Base-by-base conservation (phyloP, 2,329 filamentous ascomycete species). In the Chaetoscypha palmicola region DNA sequence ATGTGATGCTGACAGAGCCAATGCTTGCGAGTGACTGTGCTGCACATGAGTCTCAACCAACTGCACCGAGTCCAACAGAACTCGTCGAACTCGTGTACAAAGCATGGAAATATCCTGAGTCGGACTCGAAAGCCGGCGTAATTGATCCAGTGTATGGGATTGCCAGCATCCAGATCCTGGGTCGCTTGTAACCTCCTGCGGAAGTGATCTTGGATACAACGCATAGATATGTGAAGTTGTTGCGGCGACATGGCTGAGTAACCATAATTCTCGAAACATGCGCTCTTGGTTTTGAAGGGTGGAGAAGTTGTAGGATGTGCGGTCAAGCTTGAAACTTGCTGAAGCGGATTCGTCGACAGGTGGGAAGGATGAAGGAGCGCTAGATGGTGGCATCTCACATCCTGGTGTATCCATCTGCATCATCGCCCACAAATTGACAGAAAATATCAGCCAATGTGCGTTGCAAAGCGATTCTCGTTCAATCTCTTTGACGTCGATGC, bases 231-330 rank as follows among this genome's bases (percentile, higher is more conserved):
- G 31, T 7, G 21, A 33, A 9, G 39, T 26, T 19, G 31, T 42
- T 3, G 22, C 31, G 16, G 39, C 20, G 11, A 36, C 31, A 26
- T 42, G 31, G 19, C 39, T 30, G 11, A 42, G 16, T 34, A 42
- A 26, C 21, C 39, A 42, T 10, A 42, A 10, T 20, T 42, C 39
- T 16, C 39, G 39, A 35, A 26, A 42, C 39, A 42, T 42, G 8
- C 39, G 39, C 16, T 42, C 39, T 26, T 42, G 39, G n/a, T 34
- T 42, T 28, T 42, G 39, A 17, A 42, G 39, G 19, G 39, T 42
- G 19, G 39, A 33, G 9, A 42, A 34, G 22, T 42, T 42, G 16
- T 42, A 34, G 16, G 39, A 42, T 14, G 39, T 35, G 8, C 39
- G n/a, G 31, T 42, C 39, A 9, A 42, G 31, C 24, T 42, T 42